These are phyloP conservation scores for Pelargonium myrrhifolium DNA, from an alignment of 441 rosid genomes.

Conservation along the genomic window DNA sequence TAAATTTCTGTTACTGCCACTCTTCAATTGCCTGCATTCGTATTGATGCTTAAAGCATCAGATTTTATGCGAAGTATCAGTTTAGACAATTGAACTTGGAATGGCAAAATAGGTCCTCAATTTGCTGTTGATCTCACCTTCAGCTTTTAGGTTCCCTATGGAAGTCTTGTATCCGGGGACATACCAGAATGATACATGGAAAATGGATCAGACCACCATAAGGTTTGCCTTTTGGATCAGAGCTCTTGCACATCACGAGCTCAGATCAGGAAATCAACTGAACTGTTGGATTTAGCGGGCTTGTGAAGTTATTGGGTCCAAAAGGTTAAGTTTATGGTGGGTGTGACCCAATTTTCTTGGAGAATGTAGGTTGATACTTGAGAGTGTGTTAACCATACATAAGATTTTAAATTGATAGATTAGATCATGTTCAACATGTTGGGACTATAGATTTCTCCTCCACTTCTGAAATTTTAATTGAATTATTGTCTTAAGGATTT, in stretches of 20 bases:
- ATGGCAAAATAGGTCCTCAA: not conserved
- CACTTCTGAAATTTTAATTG: not conserved
- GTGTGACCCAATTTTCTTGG: not conserved
- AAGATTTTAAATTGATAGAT: not conserved
- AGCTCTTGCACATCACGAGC: not conserved
- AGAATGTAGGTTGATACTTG: not conserved
- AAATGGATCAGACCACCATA: not conserved
- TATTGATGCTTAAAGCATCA: too few species aligned
- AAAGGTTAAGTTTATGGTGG: not conserved
- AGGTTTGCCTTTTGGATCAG: not conserved
- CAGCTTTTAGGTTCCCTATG: not conserved
- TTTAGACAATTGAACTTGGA: not conserved
- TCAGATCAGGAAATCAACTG: not conserved
- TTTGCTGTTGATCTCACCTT: not conserved
- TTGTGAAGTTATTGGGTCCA: not conserved
- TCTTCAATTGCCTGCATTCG: too few species aligned
- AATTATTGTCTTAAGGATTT: not conserved
- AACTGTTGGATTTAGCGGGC: not conserved
- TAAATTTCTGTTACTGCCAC: too few species aligned
- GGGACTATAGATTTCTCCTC: not conserved
- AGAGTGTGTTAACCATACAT: not conserved
- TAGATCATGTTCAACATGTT: not conserved
- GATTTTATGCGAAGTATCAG: too few species aligned
- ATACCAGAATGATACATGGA: not conserved
- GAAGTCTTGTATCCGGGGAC: not conserved